Evolutionary conservation across 768 basidiomycete species (phyloP), one percentile per base, ranked within the genome.

Genomic region (Lanmaoa pseudosensibilis): DNA sequence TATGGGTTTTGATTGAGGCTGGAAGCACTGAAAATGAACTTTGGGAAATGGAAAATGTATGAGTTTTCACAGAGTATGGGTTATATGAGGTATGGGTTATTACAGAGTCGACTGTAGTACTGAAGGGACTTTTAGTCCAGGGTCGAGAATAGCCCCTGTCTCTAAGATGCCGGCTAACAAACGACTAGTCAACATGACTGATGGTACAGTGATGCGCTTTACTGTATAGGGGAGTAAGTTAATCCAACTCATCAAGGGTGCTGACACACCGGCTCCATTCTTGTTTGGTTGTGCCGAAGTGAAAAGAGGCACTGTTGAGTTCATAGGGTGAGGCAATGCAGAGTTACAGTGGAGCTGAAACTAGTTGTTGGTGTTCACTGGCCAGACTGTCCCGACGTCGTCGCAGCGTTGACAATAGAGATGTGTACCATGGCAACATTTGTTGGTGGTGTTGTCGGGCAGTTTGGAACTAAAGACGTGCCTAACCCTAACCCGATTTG

Each of bases 401-500:
- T 41, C 48, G 52, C 49, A 32, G 33, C 5, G 46, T 25, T 13
- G 19, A 32, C 30, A 12, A 19, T 16, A 36, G 38, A 27, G 9
- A 46, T 16, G 18, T 21, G 50, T 21, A 5, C 45, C 58, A 58
- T 65, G 48, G 50, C 59, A 60, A 66, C 61, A 23, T 57, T 43
- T 18, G 33, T 46, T 19, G 27, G 27, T 45, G 27, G 6, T n/a
- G 27, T 25, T n/a, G 27, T 25, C 2, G 3, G 9, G 15, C n/a
- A n/a, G n/a, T n/a, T n/a, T n/a, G n/a, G n/a, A n/a, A 15, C 8
- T 41, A 15, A 15, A 15, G 16, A 2, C 1, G n/a, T 25, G 1
- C 37, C 50, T 57, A 58, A 69, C 67, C 67, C 67, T 67, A 65
- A 60, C 66, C 61, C 56, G 25, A 54, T 21, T 34, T 30, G 21